These are phyloP conservation scores for Talaromyces sp. DNA, from an alignment of 2,329 filamentous ascomycete genomes.

Conservation along the genomic window DNA sequence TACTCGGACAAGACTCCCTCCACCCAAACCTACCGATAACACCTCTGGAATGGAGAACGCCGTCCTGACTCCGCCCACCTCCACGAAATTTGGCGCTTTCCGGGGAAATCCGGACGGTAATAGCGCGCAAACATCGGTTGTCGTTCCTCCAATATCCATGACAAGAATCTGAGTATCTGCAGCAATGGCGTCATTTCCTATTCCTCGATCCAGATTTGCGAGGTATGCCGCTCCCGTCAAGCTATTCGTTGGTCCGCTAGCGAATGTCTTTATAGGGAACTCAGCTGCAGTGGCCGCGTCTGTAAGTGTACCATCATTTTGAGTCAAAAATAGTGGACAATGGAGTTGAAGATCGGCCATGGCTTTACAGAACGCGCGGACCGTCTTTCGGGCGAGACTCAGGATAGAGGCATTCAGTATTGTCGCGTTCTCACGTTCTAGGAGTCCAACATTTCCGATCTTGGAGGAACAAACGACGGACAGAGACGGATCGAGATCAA, in stretches of 20 bases:
- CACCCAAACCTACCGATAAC: conserved; percentile 56
- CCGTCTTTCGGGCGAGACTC: conserved; percentile 56
- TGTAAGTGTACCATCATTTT: conserved; percentile 63
- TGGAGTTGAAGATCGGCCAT: conserved; percentile 49
- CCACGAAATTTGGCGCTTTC: conserved; percentile 60
- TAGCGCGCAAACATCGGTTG: conserved; percentile 61
- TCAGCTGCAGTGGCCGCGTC: conserved; percentile 53
- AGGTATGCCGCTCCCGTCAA: conserved; percentile 63
- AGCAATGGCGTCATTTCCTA: conserved; percentile 19
- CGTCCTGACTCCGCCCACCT: conserved; percentile 61
- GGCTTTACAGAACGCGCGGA: conserved; percentile 54
- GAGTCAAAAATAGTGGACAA: conserved; percentile 59
- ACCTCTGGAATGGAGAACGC: conserved; percentile 61
- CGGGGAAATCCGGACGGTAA: conserved; percentile 62
- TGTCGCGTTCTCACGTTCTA: conserved; percentile 62
- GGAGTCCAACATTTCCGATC: conserved; percentile 45
- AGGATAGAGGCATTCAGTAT: conserved; percentile 64
- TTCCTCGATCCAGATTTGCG: conserved; percentile 26
- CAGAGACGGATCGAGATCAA: conserved; percentile 28
- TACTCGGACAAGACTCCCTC: conserved; percentile 47
- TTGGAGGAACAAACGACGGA: conserved; percentile 45
- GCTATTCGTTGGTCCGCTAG: conserved; percentile 62
- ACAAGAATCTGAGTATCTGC: conserved; percentile 49
- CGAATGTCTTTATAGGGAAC: conserved; percentile 61
- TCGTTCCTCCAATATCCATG: conserved; percentile 63